Base-by-base conservation (phyloP, 2,329 filamentous ascomycete species). In the Diaporthe sp. region DNA sequence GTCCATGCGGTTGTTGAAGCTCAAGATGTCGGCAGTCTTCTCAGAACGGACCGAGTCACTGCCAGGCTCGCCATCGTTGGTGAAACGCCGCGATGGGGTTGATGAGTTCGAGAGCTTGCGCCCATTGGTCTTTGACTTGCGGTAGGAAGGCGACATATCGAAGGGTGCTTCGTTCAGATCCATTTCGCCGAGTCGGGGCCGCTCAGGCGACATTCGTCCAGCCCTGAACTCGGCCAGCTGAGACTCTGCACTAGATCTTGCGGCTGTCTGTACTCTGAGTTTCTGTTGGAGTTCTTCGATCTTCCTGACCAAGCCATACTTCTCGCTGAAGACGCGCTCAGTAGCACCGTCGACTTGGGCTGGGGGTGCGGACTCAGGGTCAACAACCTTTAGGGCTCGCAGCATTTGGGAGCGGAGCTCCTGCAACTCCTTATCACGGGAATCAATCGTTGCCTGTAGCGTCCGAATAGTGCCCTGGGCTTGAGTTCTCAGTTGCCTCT, bases 231-330 rank as follows among this genome's bases (percentile, higher is more conserved):
- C 94, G 4, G 91, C 89, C 51, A 98, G 85, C 81, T 98, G 95
- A 27, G 90, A 88, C 83, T 98, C 97, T 8, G 96, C 95, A 78
- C 94, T 94, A 39, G 90, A 88, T 76, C 95, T 93, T 63, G 92
- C 95, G 77, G 97, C 94, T 19, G 92, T 92, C 72, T 97, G 94
- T 30, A 97, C 91, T 32, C 94, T 92, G 39, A 98, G 88, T 75
- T 95, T 95, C 80, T 96, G 94, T 79, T 98, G 95, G n/a, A 96
- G 88, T 70, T 95, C 92, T 79, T 98, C 95, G 9, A 98, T 89
- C 81, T 97, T 94, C 77, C 95, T 92, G 17, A 94, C 94, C 56
- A 98, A 88, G 79, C 97, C 93, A 75, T 97, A 97, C 84, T 87
- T 95, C 87, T 86, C 92, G 87, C 88, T 93, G 88, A 83, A 92